These are phyloP conservation scores for Ilex asprella DNA, from an alignment of 257 asterid species.

Conservation along the genomic window DNA sequence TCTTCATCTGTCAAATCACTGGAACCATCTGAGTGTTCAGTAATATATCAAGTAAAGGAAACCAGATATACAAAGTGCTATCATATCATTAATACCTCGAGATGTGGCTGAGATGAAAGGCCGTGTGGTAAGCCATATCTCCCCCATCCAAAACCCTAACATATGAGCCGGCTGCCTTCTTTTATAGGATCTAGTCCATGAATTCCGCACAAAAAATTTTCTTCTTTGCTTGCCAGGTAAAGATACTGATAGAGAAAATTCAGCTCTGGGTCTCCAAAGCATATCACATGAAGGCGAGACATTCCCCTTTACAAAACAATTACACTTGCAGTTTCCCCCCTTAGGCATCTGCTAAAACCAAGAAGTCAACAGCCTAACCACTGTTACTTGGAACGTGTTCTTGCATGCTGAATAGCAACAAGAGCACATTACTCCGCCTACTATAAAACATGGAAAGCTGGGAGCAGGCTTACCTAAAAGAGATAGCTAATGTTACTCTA, in stretches of 20 bases:
- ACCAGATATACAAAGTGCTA: slow-evolving; percentile 12
- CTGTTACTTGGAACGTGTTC: not conserved
- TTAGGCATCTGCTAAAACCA: slow-evolving; percentile 30
- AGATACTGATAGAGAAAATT: slow-evolving; percentile 35
- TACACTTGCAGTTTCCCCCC: slow-evolving; percentile 28
- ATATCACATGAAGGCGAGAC: slow-evolving; percentile 70
- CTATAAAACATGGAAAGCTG: not conserved
- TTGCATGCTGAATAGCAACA: not conserved
- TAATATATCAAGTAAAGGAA: slow-evolving; percentile 36
- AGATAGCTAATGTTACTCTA: no score
- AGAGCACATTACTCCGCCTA: not conserved
- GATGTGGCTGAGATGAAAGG: slow-evolving; percentile 25
- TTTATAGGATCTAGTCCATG: slow-evolving; percentile 27
- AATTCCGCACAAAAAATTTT: slow-evolving; percentile 22
- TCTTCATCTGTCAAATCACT: slow-evolving; percentile 72
- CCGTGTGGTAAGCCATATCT: slow-evolving; percentile 19
- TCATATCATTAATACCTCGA: slow-evolving; percentile 53
- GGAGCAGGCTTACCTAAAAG: no score
- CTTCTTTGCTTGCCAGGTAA: slow-evolving; percentile 36
- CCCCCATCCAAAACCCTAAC: slow-evolving; percentile 31
- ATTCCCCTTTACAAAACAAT: slow-evolving; percentile 41
- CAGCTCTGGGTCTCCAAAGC: slow-evolving; percentile 42
- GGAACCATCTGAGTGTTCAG: slow-evolving; percentile 85
- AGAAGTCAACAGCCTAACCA: slow-evolving; percentile 1
- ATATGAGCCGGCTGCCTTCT: slow-evolving; percentile 34